Evolutionary conservation across 257 asterid genomes (phyloP).

Genomic region (Salvia miltiorrhiza): DNA sequence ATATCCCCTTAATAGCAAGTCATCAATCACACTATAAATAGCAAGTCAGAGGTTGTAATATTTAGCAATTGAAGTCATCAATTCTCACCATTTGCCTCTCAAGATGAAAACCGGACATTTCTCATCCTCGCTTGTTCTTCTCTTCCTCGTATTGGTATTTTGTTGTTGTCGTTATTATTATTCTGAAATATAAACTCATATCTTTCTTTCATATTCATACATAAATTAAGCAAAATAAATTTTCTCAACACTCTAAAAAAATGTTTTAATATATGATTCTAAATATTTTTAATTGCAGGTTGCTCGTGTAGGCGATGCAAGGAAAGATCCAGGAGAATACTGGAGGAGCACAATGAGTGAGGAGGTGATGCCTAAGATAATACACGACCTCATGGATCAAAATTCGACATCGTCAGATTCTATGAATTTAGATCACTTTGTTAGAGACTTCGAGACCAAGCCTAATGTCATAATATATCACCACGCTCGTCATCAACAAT

Average conservation of each 20-base stretch:
- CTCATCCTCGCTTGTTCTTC: slow-evolving; percentile 16
- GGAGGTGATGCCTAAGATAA: slow-evolving; percentile 46
- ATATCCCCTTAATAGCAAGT: neutral
- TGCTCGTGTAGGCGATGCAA: slow-evolving; percentile 16
- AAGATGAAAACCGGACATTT: slow-evolving; percentile 15
- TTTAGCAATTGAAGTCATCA: too few species aligned
- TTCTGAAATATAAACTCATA: too few species aligned
- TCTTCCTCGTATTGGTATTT: slow-evolving; percentile 23
- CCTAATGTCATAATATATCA: slow-evolving; percentile 49
- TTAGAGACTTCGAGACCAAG: slow-evolving; percentile 32
- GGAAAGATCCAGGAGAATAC: slow-evolving; percentile 28
- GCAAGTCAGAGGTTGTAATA: slow-evolving; percentile 19
- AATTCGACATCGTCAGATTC: neutral
- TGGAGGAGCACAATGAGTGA: slow-evolving; percentile 43
- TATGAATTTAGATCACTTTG: slow-evolving; percentile 13
- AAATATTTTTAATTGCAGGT: neutral
- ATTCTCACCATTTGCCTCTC: too few species aligned
- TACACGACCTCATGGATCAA: slow-evolving; percentile 25
- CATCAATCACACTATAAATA: slow-evolving; percentile 24
- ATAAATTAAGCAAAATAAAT: too few species aligned
- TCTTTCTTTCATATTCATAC: too few species aligned
- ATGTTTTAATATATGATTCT: too few species aligned
- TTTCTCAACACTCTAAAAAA: too few species aligned
- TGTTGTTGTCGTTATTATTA: too few species aligned
- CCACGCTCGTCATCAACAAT: slow-evolving; percentile 7